phyloP scores from a whole-genome alignment of 768 basidiomycete genomes.

The Amanita rubescens region DNA sequence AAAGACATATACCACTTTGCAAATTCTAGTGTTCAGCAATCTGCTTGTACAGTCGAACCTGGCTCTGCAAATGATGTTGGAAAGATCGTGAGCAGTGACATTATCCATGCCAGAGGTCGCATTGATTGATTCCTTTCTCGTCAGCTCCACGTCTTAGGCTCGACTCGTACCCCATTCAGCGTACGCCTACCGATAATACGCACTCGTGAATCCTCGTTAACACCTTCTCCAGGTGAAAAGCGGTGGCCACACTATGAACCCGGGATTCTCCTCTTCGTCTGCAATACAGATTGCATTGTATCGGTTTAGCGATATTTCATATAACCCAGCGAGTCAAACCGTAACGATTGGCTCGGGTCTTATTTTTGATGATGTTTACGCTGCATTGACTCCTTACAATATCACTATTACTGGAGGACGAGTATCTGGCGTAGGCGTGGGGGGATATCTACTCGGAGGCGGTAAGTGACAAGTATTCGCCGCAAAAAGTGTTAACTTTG shows the following conservation, averaged over 20 bases:
- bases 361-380: slow-evolving; percentile 47
- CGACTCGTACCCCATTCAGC: neutral
- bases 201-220: too few relatives aligned
- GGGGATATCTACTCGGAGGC: slow-evolving; percentile 41
- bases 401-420: slow-evolving; percentile 45
- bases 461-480: too few relatives aligned
- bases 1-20: too few relatives aligned
- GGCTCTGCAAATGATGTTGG: too few relatives aligned
- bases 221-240: slow-evolving; percentile 34
- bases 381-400: slow-evolving; percentile 28
- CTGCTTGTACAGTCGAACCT: too few relatives aligned
- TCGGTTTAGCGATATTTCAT: slow-evolving; percentile 28
- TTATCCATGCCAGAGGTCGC: too few relatives aligned
- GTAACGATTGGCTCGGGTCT: slow-evolving; percentile 25
- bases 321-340: slow-evolving; percentile 22
- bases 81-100: too few relatives aligned
- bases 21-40: too few relatives aligned
- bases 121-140: too few relatives aligned
- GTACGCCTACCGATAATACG: neutral
- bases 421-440: slow-evolving; percentile 40
- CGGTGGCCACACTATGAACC: slow-evolving; percentile 39
- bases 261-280: slow-evolving; percentile 40
- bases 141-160: neutral
- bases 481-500: too few relatives aligned
- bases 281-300: slow-evolving; percentile 43